Conservation (phyloP, 306 rosid species). For the Glycine soja region DNA sequence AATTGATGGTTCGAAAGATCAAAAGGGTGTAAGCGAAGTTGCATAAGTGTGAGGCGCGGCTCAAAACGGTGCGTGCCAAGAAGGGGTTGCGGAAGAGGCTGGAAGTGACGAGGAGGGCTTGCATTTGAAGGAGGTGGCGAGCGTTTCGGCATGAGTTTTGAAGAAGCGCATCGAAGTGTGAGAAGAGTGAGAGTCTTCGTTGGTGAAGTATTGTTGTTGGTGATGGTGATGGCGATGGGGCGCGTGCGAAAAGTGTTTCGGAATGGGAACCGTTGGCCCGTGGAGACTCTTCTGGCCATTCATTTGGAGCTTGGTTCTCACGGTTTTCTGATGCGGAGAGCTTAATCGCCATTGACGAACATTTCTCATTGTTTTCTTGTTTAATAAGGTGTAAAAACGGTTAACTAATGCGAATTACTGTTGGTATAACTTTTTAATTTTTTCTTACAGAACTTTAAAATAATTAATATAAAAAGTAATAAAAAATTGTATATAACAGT, state of each 20-base stretch:
- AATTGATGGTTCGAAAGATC: slow-evolving; percentile 51
- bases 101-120: slow-evolving; percentile 59
- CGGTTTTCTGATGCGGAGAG: slow-evolving; percentile 20
- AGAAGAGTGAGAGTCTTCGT: not conserved
- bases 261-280: slow-evolving; percentile 45
- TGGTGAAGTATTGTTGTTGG: too few relatives aligned
- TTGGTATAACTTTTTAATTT: too few relatives aligned
- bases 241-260: slow-evolving; percentile 43
- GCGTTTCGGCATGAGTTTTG: slow-evolving; percentile 29
- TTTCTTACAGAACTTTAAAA: too few relatives aligned
- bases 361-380: slow-evolving; percentile 18
- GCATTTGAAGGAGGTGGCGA: slow-evolving; percentile 66
- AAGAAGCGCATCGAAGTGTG: slow-evolving; percentile 42
- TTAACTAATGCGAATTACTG: too few relatives aligned
- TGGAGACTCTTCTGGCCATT: slow-evolving; percentile 53
- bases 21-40: slow-evolving; percentile 53
- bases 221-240: slow-evolving; percentile 9
- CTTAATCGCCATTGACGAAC: slow-evolving; percentile 62
- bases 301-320: slow-evolving; percentile 47
- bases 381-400: too few relatives aligned
- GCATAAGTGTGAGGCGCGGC: slow-evolving; percentile 60
- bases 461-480: too few relatives aligned
- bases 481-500: too few relatives aligned
- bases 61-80: slow-evolving; percentile 67
- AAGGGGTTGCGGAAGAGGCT: slow-evolving; percentile 56